These are phyloP conservation scores for Acanthamoeba royreba DNA, from an alignment of 208 protist genomes.

Conservation along the genomic window DNA sequence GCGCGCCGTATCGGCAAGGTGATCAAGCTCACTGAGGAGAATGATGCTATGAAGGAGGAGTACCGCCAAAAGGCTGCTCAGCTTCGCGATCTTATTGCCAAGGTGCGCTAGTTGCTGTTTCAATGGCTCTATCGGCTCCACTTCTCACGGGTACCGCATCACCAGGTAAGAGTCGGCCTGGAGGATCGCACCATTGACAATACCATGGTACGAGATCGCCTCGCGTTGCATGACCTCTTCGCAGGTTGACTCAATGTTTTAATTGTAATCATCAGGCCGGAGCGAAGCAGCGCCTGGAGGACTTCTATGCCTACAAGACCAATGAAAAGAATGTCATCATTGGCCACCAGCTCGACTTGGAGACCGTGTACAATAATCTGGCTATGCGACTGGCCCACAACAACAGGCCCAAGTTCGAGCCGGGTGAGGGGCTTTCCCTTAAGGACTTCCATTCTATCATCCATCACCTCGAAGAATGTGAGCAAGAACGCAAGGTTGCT, in stretches of 20 bases:
- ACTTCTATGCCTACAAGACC: conserved; percentile 48
- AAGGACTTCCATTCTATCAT: background rate
- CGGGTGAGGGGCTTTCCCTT: background rate
- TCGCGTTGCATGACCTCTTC: no score
- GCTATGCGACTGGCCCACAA: conserved; percentile 41
- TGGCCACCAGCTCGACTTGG: conserved; percentile 41
- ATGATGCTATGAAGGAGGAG: conserved; percentile 12
- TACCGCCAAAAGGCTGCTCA: background rate
- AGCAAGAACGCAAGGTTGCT: conserved; percentile 22
- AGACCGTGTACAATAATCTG: conserved; percentile 54
- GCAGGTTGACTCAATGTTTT: no score
- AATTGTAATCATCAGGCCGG: background rate
- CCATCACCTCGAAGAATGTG: background rate
- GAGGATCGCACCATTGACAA: conserved; percentile 11
- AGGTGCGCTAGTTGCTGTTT: no score
- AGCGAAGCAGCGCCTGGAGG: conserved; percentile 11
- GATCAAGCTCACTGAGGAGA: conserved; percentile 48
- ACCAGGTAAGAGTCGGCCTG: background rate
- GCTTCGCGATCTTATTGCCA: background rate
- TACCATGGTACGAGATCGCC: conserved; percentile 15
- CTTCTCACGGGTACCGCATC: background rate
- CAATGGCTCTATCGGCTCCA: background rate
- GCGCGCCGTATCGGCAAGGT: conserved; percentile 50
- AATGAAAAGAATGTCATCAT: conserved; percentile 44
- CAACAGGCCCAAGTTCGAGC: conserved; percentile 39